Base-by-base conservation (phyloP, 75 land plant genomes). In the Pseudotsuga menziesii region DNA sequence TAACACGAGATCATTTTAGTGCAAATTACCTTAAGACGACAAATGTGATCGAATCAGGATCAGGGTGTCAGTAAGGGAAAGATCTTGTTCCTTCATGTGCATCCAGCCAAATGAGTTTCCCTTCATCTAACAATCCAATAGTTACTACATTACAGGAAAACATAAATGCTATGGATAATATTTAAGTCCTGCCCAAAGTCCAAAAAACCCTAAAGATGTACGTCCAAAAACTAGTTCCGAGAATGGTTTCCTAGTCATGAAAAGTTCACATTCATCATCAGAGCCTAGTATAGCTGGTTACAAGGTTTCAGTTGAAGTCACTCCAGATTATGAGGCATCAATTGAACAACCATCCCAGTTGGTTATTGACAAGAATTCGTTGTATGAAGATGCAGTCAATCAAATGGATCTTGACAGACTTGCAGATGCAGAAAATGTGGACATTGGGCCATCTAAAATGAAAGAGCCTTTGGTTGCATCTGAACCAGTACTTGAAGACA, bases 401-500 rank as follows among this genome's bases (percentile, higher is more conserved):
- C 32, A 29, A 29, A 29, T 29, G 32, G 32, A 29, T 56, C 32
- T 29, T 29, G 32, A 29, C 32, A 29, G 32, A 29, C 32, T 1
- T 29, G 32, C 32, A 7, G 23, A 72, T 1, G 22, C 2, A 72
- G 56, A 72, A 1, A 23, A 48, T 20, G 23, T 52, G 54, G 56
- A 44, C 17, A 6, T 22, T 72, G 74, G 44, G 16, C 8, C 25
- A 9, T 52, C 56, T 52, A 25, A 72, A n/a, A 72, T 44, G 26
- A 23, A 72, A 72, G 22, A 20, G 74, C 25, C 72, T 32, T 35
- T 19, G 6, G 70, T 66, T 66, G 70, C 70, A 66, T 66, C 44
- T 66, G 70, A 75, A 11, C 52, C 59, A 19, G 58, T 7, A 41
- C 32, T 63, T 35, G 78, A 74, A 9, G 60, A 48, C 72, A 58